Percentiles rank a stretch among this genome's conserved stretches.
Evolutionary conservation across 2,329 filamentous ascomycete species (phyloP).

Genomic region (Cladosporium halotolerans): DNA sequence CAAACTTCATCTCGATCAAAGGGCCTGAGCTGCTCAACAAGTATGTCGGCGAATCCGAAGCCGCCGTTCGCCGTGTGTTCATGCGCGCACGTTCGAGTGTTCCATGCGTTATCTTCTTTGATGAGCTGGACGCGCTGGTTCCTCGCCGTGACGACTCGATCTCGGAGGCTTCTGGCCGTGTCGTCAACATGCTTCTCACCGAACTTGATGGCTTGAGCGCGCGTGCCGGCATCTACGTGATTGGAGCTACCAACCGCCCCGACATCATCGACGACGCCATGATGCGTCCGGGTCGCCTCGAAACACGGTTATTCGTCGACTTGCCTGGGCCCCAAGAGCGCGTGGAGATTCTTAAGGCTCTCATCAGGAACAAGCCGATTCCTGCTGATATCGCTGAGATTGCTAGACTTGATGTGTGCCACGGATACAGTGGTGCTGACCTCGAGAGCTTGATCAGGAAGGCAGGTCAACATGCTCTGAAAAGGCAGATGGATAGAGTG

Average conservation of each 20-base stretch:
- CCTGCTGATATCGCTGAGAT: conserved; percentile 47
- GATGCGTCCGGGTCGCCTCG: conserved; percentile 82
- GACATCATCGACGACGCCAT: conserved; percentile 97
- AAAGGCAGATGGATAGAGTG: conserved; percentile 40
- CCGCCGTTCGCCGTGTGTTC: conserved; percentile 87
- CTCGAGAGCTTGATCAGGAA: conserved; percentile 52
- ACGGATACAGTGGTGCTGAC: conserved; percentile 70
- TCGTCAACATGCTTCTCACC: conserved; percentile 91
- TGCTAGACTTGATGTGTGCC: conserved; percentile 61
- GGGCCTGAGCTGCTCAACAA: conserved; percentile 95
- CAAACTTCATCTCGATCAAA: conserved; percentile 97
- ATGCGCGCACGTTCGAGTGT: conserved; percentile 76
- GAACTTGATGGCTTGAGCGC: conserved; percentile 83
- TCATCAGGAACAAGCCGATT: conserved; percentile 49
- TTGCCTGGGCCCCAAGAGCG: conserved; percentile 72
- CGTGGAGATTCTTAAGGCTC: conserved; percentile 74
- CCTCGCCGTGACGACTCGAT: conserved; percentile 71
- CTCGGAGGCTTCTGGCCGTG: conserved; percentile 76
- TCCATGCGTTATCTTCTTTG: conserved; percentile 95
- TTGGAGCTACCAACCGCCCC: conserved; percentile 89
- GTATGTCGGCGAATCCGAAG: conserved; percentile 93
- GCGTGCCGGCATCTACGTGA: conserved; percentile 82
- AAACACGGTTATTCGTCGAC: conserved; percentile 83
- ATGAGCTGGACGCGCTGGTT: conserved; percentile 90
- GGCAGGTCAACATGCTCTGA: conserved; percentile 50